Evolutionary conservation across 1,139 yeast genomes (phyloP).

Genomic region (Yamadazyma friedrichii): DNA sequence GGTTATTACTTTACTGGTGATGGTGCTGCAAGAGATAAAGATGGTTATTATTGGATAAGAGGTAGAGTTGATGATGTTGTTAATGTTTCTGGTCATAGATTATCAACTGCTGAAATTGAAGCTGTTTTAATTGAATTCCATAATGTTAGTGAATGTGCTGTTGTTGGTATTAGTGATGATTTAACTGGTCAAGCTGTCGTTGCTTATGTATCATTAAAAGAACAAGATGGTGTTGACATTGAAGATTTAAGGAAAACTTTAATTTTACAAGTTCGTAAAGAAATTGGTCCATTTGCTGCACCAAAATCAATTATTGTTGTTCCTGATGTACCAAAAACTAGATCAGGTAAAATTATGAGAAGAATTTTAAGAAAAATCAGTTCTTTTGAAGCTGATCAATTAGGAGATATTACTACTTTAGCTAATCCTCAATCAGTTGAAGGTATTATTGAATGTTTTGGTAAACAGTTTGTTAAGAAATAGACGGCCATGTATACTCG

Average conservation of each 20-base stretch:
- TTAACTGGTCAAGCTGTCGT: conserved; percentile 97
- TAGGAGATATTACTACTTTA: conserved; percentile 91
- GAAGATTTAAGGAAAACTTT: conserved; percentile 76
- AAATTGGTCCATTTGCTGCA: conserved; percentile 98
- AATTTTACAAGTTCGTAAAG: conserved; percentile 83
- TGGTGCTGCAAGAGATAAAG: conserved; percentile 97
- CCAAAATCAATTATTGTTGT: conserved; percentile 90
- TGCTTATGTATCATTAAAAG: conserved; percentile 88
- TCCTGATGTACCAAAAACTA: conserved; percentile 91
- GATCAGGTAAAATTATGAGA: conserved; percentile 99
- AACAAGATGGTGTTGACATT: conserved; percentile 46
- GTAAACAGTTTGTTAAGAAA: conserved; percentile 29
- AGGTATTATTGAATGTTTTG: conserved; percentile 59
- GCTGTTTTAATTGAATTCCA: conserved; percentile 82
- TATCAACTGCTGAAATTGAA: conserved; percentile 96
- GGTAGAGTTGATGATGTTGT: conserved; percentile 99
- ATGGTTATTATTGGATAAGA: conserved; percentile 97
- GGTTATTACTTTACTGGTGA: conserved; percentile 98
- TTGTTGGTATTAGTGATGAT: conserved; percentile 91
- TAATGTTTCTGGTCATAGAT: conserved; percentile 95
- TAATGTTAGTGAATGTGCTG: conserved; percentile 89
- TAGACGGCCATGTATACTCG: conserved; percentile 8
- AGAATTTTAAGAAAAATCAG: conserved; percentile 93
- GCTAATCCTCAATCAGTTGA: conserved; percentile 86
- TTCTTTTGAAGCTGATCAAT: conserved; percentile 84